Evolutionary conservation across 495 filamentous ascomycete species (phyloP).

Genomic region (Podospora pseudoanserina): DNA sequence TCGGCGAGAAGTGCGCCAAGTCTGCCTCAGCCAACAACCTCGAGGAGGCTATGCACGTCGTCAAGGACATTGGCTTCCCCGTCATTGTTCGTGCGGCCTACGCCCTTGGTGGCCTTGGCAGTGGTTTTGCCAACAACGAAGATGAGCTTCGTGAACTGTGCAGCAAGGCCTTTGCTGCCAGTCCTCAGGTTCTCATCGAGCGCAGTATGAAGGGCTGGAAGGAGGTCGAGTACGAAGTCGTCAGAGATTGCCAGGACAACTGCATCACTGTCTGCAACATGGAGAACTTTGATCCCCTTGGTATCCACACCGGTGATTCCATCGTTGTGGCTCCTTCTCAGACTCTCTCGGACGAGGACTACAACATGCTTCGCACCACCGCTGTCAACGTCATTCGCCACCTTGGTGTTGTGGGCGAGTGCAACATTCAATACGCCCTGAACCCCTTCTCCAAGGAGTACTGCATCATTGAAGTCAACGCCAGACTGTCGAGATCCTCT

Average conservation of each 20-base stretch:
- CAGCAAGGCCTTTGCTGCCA: slow-evolving; percentile 88
- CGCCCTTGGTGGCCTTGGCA: slow-evolving; percentile 90
- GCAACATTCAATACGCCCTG: slow-evolving; percentile 96
- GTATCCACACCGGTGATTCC: slow-evolving; percentile 94
- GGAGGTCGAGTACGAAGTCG: slow-evolving; percentile 97
- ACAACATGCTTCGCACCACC: slow-evolving; percentile 96
- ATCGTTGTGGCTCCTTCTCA: slow-evolving; percentile 96
- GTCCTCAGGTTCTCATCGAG: slow-evolving; percentile 94
- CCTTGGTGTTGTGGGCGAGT: slow-evolving; percentile 93
- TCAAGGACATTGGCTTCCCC: slow-evolving; percentile 87
- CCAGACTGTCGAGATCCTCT: slow-evolving; percentile 92
- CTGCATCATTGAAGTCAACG: slow-evolving; percentile 97
- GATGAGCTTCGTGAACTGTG: slow-evolving; percentile 85
- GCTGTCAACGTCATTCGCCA: slow-evolving; percentile 96
- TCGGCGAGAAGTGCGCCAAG: slow-evolving; percentile 96
- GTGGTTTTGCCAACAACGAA: slow-evolving; percentile 91
- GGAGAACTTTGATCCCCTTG: slow-evolving; percentile 98
- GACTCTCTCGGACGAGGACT: slow-evolving; percentile 94
- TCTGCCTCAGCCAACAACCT: slow-evolving; percentile 84
- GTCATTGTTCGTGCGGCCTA: slow-evolving; percentile 97
- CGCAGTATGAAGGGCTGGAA: slow-evolving; percentile 99
- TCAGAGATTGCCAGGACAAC: slow-evolving; percentile 90
- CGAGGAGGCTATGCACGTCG: slow-evolving; percentile 78
- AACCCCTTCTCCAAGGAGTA: slow-evolving; percentile 96
- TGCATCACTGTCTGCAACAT: slow-evolving; percentile 99